Conservation (phyloP, 73 alveolate genomes). For the Paraurostyla sp. region DNA sequence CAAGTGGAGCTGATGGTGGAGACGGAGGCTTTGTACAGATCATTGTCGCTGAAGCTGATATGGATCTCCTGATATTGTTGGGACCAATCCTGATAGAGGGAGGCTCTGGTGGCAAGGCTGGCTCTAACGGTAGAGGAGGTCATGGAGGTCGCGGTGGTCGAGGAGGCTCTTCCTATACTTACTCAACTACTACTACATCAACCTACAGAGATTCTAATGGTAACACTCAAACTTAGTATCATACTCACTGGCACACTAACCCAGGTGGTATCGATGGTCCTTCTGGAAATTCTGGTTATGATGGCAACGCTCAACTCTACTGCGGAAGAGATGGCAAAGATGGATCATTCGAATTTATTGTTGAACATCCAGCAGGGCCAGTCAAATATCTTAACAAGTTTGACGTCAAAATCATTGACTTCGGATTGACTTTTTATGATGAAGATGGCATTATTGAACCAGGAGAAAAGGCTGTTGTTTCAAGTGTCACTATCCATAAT, state of each 20-base stretch:
- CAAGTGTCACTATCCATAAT: neutral
- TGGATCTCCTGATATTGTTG: slow-evolving; percentile 12
- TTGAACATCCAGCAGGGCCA: slow-evolving; percentile 23
- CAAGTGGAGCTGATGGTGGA: slow-evolving; percentile 49
- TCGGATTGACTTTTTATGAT: neutral
- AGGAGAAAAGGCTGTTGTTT: slow-evolving; percentile 22
- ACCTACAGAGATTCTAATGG: slow-evolving; percentile 49
- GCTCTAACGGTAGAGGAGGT: slow-evolving; percentile 27
- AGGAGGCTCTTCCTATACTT: slow-evolving; percentile 26
- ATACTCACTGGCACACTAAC: slow-evolving; percentile 32
- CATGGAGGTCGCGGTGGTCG: slow-evolving; percentile 40
- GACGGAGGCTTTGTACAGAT: slow-evolving; percentile 34
- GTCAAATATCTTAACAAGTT: slow-evolving; percentile 8
- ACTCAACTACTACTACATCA: slow-evolving; percentile 16
- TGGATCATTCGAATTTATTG: slow-evolving; percentile 29
- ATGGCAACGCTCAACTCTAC: neutral
- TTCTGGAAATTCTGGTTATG: slow-evolving; percentile 14
- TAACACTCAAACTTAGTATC: slow-evolving; percentile 1
- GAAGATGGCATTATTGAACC: slow-evolving; percentile 50
- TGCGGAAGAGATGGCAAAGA: slow-evolving; percentile 45
- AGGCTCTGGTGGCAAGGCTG: slow-evolving; percentile 19
- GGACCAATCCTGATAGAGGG: slow-evolving; percentile 17
- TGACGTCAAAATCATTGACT: slow-evolving; percentile 2
- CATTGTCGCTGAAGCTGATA: slow-evolving; percentile 38
- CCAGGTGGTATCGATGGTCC: slow-evolving; percentile 58